Conservation (phyloP, 225 moss, liverwort and hornwort species). For the Takakia lepidozioides region DNA sequence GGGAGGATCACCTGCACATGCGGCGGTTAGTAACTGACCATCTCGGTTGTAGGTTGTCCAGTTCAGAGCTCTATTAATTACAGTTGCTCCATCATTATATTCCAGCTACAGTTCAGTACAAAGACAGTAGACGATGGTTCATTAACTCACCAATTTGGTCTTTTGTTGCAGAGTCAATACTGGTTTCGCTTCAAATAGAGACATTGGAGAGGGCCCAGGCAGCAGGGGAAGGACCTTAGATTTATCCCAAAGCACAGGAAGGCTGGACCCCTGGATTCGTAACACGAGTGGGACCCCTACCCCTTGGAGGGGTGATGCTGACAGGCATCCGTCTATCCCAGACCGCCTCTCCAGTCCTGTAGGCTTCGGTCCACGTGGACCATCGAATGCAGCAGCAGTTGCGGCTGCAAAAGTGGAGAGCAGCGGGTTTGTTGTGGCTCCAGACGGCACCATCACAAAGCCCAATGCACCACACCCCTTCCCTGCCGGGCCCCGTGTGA, state of each 20-base stretch:
- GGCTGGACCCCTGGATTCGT: slow-evolving; percentile 82
- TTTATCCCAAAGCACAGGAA: slow-evolving; percentile 51
- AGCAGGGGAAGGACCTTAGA: slow-evolving; percentile 45
- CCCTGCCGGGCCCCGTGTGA: too few relatives aligned
- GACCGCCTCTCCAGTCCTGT: slow-evolving; percentile 55
- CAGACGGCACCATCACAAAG: slow-evolving; percentile 93
- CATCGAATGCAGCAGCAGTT: slow-evolving; percentile 83
- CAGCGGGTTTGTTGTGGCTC: slow-evolving; percentile 97
- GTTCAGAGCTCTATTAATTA: too few relatives aligned
- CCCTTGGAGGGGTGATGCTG: slow-evolving; percentile 61
- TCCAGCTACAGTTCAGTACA: too few relatives aligned
- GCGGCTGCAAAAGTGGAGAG: slow-evolving; percentile 98
- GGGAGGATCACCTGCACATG: slow-evolving; percentile 69
- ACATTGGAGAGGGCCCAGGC: slow-evolving; percentile 65
- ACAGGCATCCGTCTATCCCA: slow-evolving; percentile 65
- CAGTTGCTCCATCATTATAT: not conserved
- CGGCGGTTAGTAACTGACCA: slow-evolving; percentile 79
- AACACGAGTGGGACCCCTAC: slow-evolving; percentile 59
- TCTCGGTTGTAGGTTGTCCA: too few relatives aligned
- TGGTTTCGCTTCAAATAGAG: slow-evolving; percentile 59
- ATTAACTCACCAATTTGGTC: not conserved
- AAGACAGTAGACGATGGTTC: too few relatives aligned
- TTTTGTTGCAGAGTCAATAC: slow-evolving; percentile 70
- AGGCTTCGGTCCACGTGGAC: slow-evolving; percentile 65
- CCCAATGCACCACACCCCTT: slow-evolving; percentile 35